phyloP scores from a whole-genome alignment of 257 asterid species.

The Eustoma russellianum region DNA sequence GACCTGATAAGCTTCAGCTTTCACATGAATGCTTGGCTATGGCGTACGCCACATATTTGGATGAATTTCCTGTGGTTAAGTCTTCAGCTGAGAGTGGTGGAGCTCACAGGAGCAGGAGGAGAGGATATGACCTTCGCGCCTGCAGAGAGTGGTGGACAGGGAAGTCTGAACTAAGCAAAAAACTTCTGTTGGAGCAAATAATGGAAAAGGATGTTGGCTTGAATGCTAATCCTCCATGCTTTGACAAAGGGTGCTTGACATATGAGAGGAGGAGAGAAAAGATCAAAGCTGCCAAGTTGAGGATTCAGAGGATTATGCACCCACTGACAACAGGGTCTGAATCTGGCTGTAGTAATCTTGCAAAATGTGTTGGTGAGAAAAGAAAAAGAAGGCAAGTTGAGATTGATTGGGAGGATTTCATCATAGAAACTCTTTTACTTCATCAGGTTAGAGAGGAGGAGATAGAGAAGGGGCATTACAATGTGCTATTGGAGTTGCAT shows the following conservation, averaged over 20 bases:
- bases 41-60: slow-evolving; percentile 44
- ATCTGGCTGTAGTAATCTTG: neutral
- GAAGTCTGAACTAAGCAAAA: slow-evolving; percentile 65
- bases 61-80: slow-evolving; percentile 34
- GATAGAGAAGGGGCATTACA: slow-evolving; percentile 78
- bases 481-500: slow-evolving; percentile 55
- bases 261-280: slow-evolving; percentile 45
- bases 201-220: slow-evolving; percentile 68
- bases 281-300: slow-evolving; percentile 61
- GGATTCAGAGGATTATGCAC: slow-evolving; percentile 50
- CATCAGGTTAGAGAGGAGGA: slow-evolving; percentile 68
- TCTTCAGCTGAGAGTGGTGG: slow-evolving; percentile 14
- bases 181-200: slow-evolving; percentile 55
- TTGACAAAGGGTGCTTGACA: slow-evolving; percentile 34
- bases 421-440: slow-evolving; percentile 79
- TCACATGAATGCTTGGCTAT: slow-evolving; percentile 54
- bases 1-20: slow-evolving; percentile 31
- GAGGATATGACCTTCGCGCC: slow-evolving; percentile 16
- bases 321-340: slow-evolving; percentile 24
- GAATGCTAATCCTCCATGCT: slow-evolving; percentile 66
- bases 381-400: slow-evolving; percentile 32
- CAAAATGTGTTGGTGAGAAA: slow-evolving; percentile 28
- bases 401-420: slow-evolving; percentile 70
- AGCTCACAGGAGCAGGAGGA: slow-evolving; percentile 18
- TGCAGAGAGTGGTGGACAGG: slow-evolving; percentile 85